Evolutionary conservation across 345 rosid species (phyloP).

Genomic region (Bruguiera sexangula): DNA sequence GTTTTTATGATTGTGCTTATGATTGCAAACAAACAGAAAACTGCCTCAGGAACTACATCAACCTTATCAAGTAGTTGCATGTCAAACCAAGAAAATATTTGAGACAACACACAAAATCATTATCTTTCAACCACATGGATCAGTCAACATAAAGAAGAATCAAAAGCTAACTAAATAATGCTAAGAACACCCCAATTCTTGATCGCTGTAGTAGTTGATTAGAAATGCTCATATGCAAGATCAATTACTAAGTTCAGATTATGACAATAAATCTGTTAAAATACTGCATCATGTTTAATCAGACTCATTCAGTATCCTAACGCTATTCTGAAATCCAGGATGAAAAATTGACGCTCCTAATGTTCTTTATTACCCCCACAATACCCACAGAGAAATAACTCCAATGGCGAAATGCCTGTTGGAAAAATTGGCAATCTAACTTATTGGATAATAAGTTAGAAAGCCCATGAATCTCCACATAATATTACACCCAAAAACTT

Average conservation of each 20-base stretch:
- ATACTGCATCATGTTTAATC: not conserved
- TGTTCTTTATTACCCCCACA: not conserved
- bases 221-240: not conserved
- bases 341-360: not conserved
- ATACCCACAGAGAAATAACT: too few species aligned
- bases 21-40: not conserved
- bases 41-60: not conserved
- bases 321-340: too few species aligned
- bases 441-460: not conserved
- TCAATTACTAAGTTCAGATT: not conserved
- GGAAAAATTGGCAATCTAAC: not conserved
- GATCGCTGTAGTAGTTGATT: not conserved
- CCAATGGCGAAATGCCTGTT: not conserved
- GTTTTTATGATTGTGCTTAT: not conserved
- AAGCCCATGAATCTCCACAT: not conserved
- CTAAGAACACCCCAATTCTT: not conserved
- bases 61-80: not conserved
- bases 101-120: not conserved
- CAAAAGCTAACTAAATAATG: not conserved
- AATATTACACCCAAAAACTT: not conserved
- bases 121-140: not conserved
- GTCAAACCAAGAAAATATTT: not conserved
- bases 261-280: not conserved
- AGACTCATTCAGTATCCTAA: not conserved
- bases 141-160: not conserved